Base-by-base conservation (phyloP, 441 rosid genomes). In the Corymbia citriodora region DNA sequence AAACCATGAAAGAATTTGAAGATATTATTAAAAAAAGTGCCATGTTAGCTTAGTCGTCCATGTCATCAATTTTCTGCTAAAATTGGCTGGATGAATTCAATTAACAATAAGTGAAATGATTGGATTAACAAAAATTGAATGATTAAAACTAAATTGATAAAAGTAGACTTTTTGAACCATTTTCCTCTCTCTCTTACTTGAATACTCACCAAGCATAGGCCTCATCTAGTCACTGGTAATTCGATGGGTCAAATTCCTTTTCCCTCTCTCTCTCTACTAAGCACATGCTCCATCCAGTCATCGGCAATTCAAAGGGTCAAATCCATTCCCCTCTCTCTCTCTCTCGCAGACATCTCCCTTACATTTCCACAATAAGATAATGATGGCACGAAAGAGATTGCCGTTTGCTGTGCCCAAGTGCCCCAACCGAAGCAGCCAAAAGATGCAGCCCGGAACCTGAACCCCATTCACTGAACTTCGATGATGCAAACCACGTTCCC, bases 381-480 rank as follows among this genome's bases (percentile, higher is more conserved):
- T 40, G 52, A 10, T 18, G 83, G 50, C 82, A 40, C 6, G 85
- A 40, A 79, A 45, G 85, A 21, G 10, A 79, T 40, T 1, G n/a
- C 55, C 7, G 36, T 25, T 40, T 1, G n/a, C 55, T 7, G 36
- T 25, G 79, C 6, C n/a, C 4, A 88, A 61, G 13, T 61, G 89
- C 89, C 49, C 53, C 89, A 25, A 91, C 63, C 91, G 89, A 89
- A 87, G 92, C 91, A 89, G 55, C 88, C 27, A 40, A 36, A 21
- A 27, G 40, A 55, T 49, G 79, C 49, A 88, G 86, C 70, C 90
- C 88, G 68, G n/a, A 85, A 68, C 55, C 89, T 33, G 57, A 90
- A 81, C 92, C 88, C 36, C 85, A 87, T 93, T 90, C 95, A 91
- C 55, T 92, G 94, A 92, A 94, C 93, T 36, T 92, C 83, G 48